Conservation (phyloP, 345 rosid genomes). For the Brassica carinata region DNA sequence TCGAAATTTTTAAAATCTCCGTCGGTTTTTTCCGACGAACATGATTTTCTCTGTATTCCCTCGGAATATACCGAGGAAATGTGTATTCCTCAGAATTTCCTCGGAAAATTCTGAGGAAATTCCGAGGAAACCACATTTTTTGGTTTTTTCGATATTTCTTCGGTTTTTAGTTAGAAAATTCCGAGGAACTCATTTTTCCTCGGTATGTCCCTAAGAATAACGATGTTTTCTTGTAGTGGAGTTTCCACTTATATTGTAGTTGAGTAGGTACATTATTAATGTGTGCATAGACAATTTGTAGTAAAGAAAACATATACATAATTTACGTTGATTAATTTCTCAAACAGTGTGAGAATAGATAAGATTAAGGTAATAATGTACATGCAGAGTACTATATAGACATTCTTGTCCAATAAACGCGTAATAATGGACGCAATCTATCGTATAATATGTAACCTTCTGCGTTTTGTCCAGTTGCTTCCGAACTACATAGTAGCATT, state of each 20-base stretch:
- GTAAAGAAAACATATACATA: not conserved
- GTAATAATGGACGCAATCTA: conserved; percentile 15
- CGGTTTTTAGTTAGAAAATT: too few species aligned
- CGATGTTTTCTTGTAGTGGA: too few species aligned
- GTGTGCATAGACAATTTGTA: not conserved
- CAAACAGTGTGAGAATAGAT: not conserved
- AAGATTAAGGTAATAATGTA: not conserved
- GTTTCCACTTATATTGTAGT: not conserved
- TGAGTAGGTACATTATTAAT: not conserved
- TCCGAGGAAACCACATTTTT: too few species aligned
- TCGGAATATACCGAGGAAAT: too few species aligned
- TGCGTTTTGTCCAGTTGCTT: not conserved
- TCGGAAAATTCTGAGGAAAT: too few species aligned
- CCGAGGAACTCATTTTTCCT: too few species aligned
- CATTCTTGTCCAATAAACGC: not conserved
- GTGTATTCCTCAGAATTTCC: too few species aligned
- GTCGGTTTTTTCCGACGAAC: too few species aligned
- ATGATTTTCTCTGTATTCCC: too few species aligned
- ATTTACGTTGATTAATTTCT: not conserved
- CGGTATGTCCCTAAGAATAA: too few species aligned
- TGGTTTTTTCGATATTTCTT: too few species aligned
- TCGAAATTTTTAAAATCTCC: too few species aligned
- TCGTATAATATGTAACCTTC: not conserved
- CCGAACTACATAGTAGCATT: not conserved
- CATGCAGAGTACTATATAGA: not conserved